phyloP scores from a whole-genome alignment of 345 rosid species.

The Ailanthus altissimus region DNA sequence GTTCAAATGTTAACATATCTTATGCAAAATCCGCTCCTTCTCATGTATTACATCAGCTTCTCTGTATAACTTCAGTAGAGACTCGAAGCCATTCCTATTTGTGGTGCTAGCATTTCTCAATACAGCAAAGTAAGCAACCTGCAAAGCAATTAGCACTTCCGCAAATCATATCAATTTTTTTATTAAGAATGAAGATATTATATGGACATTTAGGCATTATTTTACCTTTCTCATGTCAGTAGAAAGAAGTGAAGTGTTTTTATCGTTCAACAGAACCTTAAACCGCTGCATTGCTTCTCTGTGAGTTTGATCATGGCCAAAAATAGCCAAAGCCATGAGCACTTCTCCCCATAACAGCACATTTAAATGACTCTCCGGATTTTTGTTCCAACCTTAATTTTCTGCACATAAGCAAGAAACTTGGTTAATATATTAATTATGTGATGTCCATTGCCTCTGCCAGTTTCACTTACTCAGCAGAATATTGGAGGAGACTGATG shows the following conservation, averaged over 20 bases:
- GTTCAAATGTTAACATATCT: constrained; percentile 10
- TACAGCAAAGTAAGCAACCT: constrained; percentile 47
- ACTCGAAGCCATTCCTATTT: constrained; percentile 38
- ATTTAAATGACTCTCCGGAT: constrained; percentile 34
- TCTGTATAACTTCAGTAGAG: constrained; percentile 42
- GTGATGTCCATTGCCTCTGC: background rate
- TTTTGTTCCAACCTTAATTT: constrained; percentile 39
- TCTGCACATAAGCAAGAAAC: constrained; percentile 21
- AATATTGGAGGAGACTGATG: constrained; percentile 30
- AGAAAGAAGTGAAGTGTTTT: constrained; percentile 31
- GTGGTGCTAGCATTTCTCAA: constrained; percentile 36
- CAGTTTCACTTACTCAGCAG: constrained; percentile 36
- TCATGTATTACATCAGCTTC: constrained; percentile 47
- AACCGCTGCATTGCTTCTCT: constrained; percentile 37
- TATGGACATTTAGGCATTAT: background rate
- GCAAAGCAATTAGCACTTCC: background rate
- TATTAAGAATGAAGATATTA: background rate
- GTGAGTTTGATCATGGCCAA: constrained; percentile 30
- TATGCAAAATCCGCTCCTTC: constrained; percentile 41
- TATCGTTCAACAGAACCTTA: constrained; percentile 29
- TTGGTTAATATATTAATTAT: background rate
- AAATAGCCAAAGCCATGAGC: constrained; percentile 31
- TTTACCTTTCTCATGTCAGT: constrained; percentile 41
- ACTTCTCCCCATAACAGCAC: constrained; percentile 41
- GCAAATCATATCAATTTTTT: background rate